Base-by-base conservation (phyloP, 2,329 filamentous ascomycete species). In the Neobulgaria alba region DNA sequence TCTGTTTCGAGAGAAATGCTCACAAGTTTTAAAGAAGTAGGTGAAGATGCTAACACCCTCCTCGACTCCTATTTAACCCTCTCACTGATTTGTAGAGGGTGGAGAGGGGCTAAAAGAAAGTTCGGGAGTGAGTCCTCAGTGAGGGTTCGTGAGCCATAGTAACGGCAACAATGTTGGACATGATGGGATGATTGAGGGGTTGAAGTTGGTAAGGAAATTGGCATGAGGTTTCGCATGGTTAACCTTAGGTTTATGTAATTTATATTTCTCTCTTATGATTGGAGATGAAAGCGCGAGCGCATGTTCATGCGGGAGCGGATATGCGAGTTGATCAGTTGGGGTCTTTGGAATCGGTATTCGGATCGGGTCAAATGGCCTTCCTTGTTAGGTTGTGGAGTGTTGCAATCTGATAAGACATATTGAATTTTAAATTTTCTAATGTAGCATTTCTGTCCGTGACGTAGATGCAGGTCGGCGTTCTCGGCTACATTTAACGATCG, bases 11-110 rank as follows among this genome's bases (percentile, higher is more conserved):
- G 82, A 42, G 76, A 79, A 58, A 85, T 85, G 73, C 71, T 83
- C 26, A 64, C 73, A 35, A 82, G 81, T 12, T 86, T 80, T 75
- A 73, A 74, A 39, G 72, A 72, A 10, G 83, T 87, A 57, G 63
- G 71, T 35, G 71, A 78, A 53, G 86, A 88, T 58, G 73, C 73
- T 39, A 81, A 85, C 35, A 77, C 80, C 50, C 76, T 86, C 33
- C 73, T 89, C 16, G 79, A 85, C 52, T 75, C 79, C 19, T 89
- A 89, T 63, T 82, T 89, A 59, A 68, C 72, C 46, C 75, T 85
- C 50, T 88, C n/a, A n/a, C n/a, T 83, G 82, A 0, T 77, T 71
- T 39, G 73, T 73, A 8, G 69, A 82, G 63, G 74, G 67, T 2
- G 67, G 69, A 33, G 73, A 85, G 58, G 74, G 86, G 59, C 82